Conservation (phyloP, 106 monocot genomes). For the Amphibolis antarctica region DNA sequence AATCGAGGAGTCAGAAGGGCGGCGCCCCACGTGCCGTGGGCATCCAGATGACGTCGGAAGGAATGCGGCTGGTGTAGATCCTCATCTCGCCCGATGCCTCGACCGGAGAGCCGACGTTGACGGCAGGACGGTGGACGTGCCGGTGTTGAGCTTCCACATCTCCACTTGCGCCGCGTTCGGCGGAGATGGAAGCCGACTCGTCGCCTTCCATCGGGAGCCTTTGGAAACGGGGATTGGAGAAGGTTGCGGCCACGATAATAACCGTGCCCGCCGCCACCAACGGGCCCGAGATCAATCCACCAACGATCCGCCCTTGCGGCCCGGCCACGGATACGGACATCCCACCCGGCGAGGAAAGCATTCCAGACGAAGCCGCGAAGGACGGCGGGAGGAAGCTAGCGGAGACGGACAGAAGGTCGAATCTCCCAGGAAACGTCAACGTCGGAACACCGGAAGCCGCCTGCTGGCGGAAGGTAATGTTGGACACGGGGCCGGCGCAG, state of each 20-base stretch:
- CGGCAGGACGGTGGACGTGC: background rate
- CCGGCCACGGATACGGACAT: conserved; percentile 53
- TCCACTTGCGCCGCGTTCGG: background rate
- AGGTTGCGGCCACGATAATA: conserved; percentile 36
- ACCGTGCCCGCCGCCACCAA: conserved; percentile 47
- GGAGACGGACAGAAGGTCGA: conserved; percentile 56
- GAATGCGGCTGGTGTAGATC: conserved; percentile 6
- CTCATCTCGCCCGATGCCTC: background rate
- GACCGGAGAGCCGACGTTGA: background rate
- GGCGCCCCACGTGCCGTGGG: too few relatives aligned
- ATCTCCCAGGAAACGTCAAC: conserved; percentile 27
- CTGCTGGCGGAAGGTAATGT: conserved; percentile 44
- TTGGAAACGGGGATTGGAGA: conserved; percentile 39
- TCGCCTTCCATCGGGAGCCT: conserved; percentile 45
- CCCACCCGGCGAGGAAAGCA: conserved; percentile 1
- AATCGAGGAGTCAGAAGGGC: too few relatives aligned
- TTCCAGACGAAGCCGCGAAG: conserved; percentile 5
- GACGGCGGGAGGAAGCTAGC: conserved; percentile 46
- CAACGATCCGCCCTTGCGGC: conserved; percentile 59
- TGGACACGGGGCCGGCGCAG: conserved; percentile 42
- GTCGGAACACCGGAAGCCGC: background rate
- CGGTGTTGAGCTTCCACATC: background rate
- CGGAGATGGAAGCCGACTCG: conserved; percentile 20
- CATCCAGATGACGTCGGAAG: conserved; percentile 25
- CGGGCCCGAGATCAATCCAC: conserved; percentile 44